These are phyloP conservation scores for Candida caryicola DNA, from an alignment of 805 yeast genomes.

Conservation along the genomic window DNA sequence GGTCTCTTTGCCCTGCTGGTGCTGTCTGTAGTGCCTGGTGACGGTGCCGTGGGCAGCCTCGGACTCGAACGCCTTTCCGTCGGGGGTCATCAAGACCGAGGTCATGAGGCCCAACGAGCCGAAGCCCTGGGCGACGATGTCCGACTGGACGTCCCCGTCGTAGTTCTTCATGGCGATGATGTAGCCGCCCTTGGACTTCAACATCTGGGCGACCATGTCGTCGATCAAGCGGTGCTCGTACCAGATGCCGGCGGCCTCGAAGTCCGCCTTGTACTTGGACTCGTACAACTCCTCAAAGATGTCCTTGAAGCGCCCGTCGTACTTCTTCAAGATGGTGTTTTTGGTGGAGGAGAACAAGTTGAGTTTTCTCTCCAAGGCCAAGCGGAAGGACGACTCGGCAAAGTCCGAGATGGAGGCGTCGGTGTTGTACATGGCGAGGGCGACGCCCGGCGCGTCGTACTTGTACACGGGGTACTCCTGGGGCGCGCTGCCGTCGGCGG, in stretches of 20 bases:
- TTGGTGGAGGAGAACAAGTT: constrained; percentile 88
- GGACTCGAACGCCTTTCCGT: constrained; percentile 90
- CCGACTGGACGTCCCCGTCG: constrained; percentile 97
- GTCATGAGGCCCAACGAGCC: constrained; percentile 97
- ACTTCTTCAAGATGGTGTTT: constrained; percentile 89
- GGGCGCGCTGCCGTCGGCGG: constrained; percentile 58
- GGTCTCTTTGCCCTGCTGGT: constrained; percentile 95
- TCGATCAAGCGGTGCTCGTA: constrained; percentile 95
- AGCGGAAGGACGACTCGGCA: constrained; percentile 88
- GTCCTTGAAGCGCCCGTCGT: constrained; percentile 95
- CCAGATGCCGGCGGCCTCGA: constrained; percentile 85
- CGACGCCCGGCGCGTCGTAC: constrained; percentile 74
- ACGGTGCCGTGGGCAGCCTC: constrained; percentile 99
- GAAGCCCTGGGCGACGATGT: constrained; percentile 96
- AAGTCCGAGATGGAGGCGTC: constrained; percentile 86
- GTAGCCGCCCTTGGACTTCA: constrained; percentile 92
- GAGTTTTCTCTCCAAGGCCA: constrained; percentile 75
- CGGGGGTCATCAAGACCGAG: constrained; percentile 94
- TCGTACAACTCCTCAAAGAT: constrained; percentile 82
- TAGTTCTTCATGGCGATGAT: constrained; percentile 96
- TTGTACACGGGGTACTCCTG: constrained; percentile 61
- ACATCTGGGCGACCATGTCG: constrained; percentile 99
- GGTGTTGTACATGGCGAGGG: constrained; percentile 92
- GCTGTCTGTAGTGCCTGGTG: constrained; percentile 93
- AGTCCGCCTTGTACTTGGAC: constrained; percentile 59